These are phyloP conservation scores for Saturnispora dispora DNA, from an alignment of 805 yeast genomes.

Conservation along the genomic window DNA sequence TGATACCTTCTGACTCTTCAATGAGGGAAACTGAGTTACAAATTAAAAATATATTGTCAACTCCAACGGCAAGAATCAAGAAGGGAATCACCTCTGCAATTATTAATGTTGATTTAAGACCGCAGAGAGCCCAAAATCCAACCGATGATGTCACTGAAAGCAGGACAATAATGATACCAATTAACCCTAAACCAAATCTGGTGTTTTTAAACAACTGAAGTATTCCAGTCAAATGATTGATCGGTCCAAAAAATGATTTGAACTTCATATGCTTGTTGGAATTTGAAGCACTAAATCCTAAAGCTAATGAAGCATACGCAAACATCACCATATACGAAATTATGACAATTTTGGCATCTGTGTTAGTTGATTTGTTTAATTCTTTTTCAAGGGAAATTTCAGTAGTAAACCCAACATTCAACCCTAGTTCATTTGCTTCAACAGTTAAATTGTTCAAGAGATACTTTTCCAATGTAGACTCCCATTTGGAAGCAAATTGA, in stretches of 20 bases:
- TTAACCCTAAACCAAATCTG: constrained; percentile 65
- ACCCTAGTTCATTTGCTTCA: constrained; percentile 43
- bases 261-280: background rate
- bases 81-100: constrained; percentile 97
- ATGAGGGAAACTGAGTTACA: constrained; percentile 66
- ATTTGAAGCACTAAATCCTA: constrained; percentile 39
- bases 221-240: constrained; percentile 7
- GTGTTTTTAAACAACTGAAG: constrained; percentile 34
- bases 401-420: constrained; percentile 66
- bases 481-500: constrained; percentile 50
- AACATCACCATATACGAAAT: constrained; percentile 83
- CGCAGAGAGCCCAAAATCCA: constrained; percentile 69
- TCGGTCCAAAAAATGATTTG: constrained; percentile 5
- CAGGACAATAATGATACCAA: constrained; percentile 77
- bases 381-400: constrained; percentile 82
- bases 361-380: constrained; percentile 68
- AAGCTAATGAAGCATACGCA: constrained; percentile 72
- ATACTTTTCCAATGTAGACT: constrained; percentile 51
- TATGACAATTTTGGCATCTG: constrained; percentile 62
- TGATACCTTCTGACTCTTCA: constrained; percentile 28
- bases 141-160: constrained; percentile 76
- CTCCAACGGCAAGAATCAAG: constrained; percentile 84
- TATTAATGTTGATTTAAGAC: constrained; percentile 78
- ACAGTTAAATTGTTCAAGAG: constrained; percentile 31
- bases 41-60: constrained; percentile 83